Percentiles rank a stretch among this genome's conserved stretches.
Conservation (phyloP, 1,139 yeast species). For the Lodderomyces margitis region DNA sequence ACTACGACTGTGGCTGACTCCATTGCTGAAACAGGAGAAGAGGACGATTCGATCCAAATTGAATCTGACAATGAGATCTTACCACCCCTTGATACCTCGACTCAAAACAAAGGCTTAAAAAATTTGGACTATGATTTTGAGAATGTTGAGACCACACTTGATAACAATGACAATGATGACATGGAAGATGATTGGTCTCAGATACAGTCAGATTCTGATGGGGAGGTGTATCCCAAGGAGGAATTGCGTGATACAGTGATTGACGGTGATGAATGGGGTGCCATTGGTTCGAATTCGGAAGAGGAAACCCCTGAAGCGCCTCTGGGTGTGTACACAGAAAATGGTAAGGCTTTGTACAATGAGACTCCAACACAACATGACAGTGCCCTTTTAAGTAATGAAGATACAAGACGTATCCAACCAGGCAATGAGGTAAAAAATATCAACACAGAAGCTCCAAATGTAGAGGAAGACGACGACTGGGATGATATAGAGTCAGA, state of each 20-base stretch:
- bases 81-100: not conserved
- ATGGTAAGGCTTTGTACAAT: not conserved
- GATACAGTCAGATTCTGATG: constrained; percentile 10
- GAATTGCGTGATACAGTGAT: not conserved
- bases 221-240: constrained; percentile 1
- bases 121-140: not conserved
- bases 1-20: not conserved
- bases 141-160: not conserved
- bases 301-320: too few relatives aligned
- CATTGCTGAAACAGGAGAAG: constrained; percentile 2
- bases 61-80: not conserved
- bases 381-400: not conserved
- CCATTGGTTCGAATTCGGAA: constrained; percentile 9
- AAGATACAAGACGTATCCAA: not conserved
- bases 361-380: constrained; percentile 1
- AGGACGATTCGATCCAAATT: constrained; percentile 4
- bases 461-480: not conserved
- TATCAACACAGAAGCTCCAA: not conserved
- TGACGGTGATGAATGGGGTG: constrained; percentile 11
- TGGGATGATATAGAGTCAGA: constrained; percentile 2
- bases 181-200: constrained; percentile 12
- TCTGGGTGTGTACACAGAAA: too few relatives aligned
- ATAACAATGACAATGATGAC: constrained; percentile 4
- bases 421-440: not conserved
- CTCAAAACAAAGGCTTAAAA: not conserved